Base-by-base conservation (phyloP, 2,329 filamentous ascomycete genomes). In the Triangularia setosa region DNA sequence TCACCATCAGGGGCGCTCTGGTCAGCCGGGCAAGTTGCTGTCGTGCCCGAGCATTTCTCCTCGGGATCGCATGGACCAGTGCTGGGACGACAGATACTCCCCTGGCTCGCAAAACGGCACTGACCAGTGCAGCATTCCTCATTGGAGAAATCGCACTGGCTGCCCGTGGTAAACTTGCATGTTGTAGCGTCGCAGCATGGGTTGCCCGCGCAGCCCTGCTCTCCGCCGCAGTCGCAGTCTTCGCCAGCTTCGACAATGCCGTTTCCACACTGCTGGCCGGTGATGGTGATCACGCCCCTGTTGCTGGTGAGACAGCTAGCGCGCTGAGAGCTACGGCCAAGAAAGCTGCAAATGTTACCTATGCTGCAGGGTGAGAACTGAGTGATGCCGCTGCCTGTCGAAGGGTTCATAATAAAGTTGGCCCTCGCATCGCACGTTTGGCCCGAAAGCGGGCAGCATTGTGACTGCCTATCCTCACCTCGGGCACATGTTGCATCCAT, bases 331-430 rank as follows among this genome's bases (percentile, higher is more conserved):
- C 90, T 90, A 64, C 89, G 85, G 60, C 85, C 87, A 68, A 99
- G 83, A 28, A 92, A 93, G 5, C 90, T 91, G 79, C 95, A 99
- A 66, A 99, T 92, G 73, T 98, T 98, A 68, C 95, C 95, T 69
- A 99, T 84, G 24, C 88, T 90, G 79, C 95, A 99, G 1, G 89
- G 84, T 0, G 93, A 97, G 78, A 99, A 99, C 52, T 84, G 79
- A 0, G 84, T 89, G 74, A 97, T 92, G 63, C 86, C 85, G 8
- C 81, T 75, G 12, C 84, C 85, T 1, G 94, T 95, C 11, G 91
- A 95, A 0, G 95, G 95, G 75, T 98, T 98, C 95, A 99, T 99
- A 77, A 99, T 93, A 78, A 87, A 99, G 65, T 83, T 77, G n/a
- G 86, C 89, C 52, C 83, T 80, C 23, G 95, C 95, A 75, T 96